Percentiles rank a stretch among this genome's conserved stretches.
These are phyloP conservation scores for Pelargonium australe DNA, from an alignment of 441 rosid species.

Conservation along the genomic window DNA sequence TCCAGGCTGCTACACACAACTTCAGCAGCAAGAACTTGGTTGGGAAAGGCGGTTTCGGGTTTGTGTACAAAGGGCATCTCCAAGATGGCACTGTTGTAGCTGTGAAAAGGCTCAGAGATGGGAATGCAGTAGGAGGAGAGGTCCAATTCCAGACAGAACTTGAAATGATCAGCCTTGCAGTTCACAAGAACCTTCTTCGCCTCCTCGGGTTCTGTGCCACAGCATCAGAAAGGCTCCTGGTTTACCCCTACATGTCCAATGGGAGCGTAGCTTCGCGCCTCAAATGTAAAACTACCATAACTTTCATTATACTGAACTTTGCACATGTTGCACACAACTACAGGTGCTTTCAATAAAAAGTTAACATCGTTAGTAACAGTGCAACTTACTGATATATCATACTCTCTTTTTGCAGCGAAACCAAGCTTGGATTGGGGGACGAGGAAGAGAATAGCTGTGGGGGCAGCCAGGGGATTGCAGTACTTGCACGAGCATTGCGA, in stretches of 20 bases:
- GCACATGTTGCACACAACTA: too few species aligned
- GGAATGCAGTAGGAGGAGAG: conserved; percentile 75
- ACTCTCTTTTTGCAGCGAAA: conserved; percentile 40
- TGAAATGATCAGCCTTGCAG: conserved; percentile 95
- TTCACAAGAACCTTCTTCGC: conserved; percentile 80
- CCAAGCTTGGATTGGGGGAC: conserved; percentile 65
- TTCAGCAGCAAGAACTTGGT: conserved; percentile 73
- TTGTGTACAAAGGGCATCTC: conserved; percentile 80
- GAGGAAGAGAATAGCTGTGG: conserved; percentile 62
- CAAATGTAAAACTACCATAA: conserved; percentile 41
- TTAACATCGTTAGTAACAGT: background rate
- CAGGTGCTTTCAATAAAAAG: background rate
- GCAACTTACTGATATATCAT: too few species aligned
- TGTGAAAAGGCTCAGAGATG: conserved; percentile 86
- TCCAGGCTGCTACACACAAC: conserved; percentile 67
- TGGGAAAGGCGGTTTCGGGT: conserved; percentile 92
- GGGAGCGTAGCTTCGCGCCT: conserved; percentile 93
- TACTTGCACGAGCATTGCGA: conserved; percentile 85
- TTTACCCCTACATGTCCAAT: conserved; percentile 91
- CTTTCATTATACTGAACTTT: too few species aligned
- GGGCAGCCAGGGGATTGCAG: conserved; percentile 75
- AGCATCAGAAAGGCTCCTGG: conserved; percentile 70
- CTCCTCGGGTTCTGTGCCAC: conserved; percentile 80
- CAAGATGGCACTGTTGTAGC: conserved; percentile 78
- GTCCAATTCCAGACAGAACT: conserved; percentile 93